phyloP scores from a whole-genome alignment of 306 rosid genomes.

The Sophora flavescens region DNA sequence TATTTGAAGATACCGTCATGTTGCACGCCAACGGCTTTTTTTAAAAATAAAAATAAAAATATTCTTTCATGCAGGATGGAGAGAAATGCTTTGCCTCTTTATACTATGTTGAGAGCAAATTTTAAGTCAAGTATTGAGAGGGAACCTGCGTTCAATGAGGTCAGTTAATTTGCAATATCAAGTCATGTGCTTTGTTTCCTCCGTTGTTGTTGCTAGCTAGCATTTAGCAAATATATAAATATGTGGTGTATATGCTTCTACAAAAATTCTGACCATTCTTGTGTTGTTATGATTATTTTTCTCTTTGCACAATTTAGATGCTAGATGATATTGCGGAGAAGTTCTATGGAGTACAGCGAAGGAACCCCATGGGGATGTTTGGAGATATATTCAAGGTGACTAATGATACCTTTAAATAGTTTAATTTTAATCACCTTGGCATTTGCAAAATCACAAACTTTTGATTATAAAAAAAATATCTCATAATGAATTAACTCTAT shows the following conservation, averaged over 20 bases:
- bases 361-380: constrained; percentile 91
- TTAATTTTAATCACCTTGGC: neutral
- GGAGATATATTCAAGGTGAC: constrained; percentile 94
- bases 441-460: constrained; percentile 13
- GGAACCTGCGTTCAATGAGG: constrained; percentile 92
- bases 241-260: constrained; percentile 4
- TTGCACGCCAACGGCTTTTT: neutral
- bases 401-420: constrained; percentile 8
- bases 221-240: neutral
- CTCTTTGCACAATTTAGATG: constrained; percentile 65
- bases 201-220: constrained; percentile 11
- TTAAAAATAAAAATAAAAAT: neutral
- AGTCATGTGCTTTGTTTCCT: constrained; percentile 12
- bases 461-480: constrained; percentile 1
- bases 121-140: constrained; percentile 76
- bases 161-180: constrained; percentile 41
- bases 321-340: constrained; percentile 86
- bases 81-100: constrained; percentile 92
- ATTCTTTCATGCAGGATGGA: constrained; percentile 71
- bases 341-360: constrained; percentile 84
- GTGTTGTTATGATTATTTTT: constrained; percentile 24
- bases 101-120: constrained; percentile 74
- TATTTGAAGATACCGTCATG: neutral
- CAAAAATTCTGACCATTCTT: constrained; percentile 6
- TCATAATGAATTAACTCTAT: constrained; percentile 16